Evolutionary conservation across 768 basidiomycete species (phyloP).

Genomic region (Kwoniella shandongensis): DNA sequence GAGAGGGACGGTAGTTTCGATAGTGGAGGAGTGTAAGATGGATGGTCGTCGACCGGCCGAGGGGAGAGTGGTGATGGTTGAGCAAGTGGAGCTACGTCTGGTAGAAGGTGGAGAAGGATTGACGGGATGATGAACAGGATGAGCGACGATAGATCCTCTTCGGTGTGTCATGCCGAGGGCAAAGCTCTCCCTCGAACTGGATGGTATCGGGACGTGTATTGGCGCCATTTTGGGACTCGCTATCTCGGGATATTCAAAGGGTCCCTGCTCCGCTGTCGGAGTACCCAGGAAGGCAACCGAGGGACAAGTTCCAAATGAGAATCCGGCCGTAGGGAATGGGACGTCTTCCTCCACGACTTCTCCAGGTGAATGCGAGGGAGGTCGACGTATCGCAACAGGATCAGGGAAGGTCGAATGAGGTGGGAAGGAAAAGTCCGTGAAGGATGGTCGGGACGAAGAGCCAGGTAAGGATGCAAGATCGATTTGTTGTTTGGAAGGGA

Average conservation of each 20-base stretch:
- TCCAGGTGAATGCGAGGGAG: neutral
- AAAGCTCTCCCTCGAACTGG: slow-evolving; percentile 1
- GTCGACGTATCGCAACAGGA: neutral
- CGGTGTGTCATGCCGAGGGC: slow-evolving; percentile 12
- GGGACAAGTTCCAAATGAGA: slow-evolving; percentile 39
- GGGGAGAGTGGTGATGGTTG: slow-evolving; percentile 35
- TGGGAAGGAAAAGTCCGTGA: slow-evolving; percentile 1
- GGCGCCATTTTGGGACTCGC: slow-evolving; percentile 1
- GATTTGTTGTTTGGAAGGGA: too few relatives aligned
- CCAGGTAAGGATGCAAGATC: slow-evolving; percentile 4
- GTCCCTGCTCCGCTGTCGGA: slow-evolving; percentile 45
- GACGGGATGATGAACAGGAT: neutral
- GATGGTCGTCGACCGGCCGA: slow-evolving; percentile 30
- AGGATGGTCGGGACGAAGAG: slow-evolving; percentile 7
- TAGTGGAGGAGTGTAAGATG: slow-evolving; percentile 34
- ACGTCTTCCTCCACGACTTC: slow-evolving; percentile 5
- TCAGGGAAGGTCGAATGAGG: neutral
- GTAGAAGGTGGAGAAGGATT: slow-evolving; percentile 24
- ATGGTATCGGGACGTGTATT: slow-evolving; percentile 2
- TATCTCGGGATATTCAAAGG: slow-evolving; percentile 45
- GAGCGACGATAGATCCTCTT: slow-evolving; percentile 14
- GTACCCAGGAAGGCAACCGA: slow-evolving; percentile 34
- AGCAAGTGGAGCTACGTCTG: slow-evolving; percentile 32
- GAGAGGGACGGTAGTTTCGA: slow-evolving; percentile 10
- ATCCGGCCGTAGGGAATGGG: slow-evolving; percentile 18